A percentile compares a stretch with the other conserved stretches of the same genome.
Evolutionary conservation across 2,329 filamentous ascomycete genomes (phyloP).

Genomic region (Magnaporthiopsis rhizophila): DNA sequence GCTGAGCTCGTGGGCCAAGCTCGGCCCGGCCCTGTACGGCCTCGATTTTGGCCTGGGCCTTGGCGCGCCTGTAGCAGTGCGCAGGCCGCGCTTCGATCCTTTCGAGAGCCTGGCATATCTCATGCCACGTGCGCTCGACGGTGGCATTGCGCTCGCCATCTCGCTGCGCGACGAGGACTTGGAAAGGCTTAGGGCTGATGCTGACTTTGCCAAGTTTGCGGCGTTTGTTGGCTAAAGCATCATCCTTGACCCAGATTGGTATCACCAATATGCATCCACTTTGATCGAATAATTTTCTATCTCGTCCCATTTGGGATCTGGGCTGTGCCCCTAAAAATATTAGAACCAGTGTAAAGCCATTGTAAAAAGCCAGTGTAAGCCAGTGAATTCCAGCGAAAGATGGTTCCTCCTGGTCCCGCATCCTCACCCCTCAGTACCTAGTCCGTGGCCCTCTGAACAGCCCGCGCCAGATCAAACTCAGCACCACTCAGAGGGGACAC

Average conservation of each 20-base stretch:
- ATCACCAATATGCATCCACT: no score
- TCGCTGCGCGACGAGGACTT: constrained; percentile 41
- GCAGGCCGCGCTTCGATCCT: constrained; percentile 36
- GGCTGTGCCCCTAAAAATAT: no score
- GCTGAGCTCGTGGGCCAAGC: constrained; percentile 46
- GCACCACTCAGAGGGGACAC: no score
- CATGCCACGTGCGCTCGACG: constrained; percentile 33
- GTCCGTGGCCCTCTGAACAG: no score
- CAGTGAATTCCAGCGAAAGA: no score
- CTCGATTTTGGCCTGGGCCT: constrained; percentile 39
- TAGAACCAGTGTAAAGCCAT: no score
- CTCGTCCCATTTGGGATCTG: no score
- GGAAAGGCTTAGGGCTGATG: constrained; percentile 32
- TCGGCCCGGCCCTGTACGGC: constrained; percentile 27
- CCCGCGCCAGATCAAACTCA: no score
- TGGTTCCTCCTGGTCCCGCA: no score
- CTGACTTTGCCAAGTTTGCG: constrained; percentile 31
- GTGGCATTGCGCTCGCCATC: constrained; percentile 34
- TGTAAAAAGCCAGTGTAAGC: no score
- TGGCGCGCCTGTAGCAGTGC: constrained; percentile 36
- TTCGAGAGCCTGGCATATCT: constrained; percentile 42
- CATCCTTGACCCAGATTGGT: neutral
- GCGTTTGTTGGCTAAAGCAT: constrained; percentile 24
- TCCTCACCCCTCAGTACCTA: no score
- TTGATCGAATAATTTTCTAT: no score